These are phyloP conservation scores for Phallus indusiatus DNA, from an alignment of 768 basidiomycete genomes.

Conservation along the genomic window DNA sequence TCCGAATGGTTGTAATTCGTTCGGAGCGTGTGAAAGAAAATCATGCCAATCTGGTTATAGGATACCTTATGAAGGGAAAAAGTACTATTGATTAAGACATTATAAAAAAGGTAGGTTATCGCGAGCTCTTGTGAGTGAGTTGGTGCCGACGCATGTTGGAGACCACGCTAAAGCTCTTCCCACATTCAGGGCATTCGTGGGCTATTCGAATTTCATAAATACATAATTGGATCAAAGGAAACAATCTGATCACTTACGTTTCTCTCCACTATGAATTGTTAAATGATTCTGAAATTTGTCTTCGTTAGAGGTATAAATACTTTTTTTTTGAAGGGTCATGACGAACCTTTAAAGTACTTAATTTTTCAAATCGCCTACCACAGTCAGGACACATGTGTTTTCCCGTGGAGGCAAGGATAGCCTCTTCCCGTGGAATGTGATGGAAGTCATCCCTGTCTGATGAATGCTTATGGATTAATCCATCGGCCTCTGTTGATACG, in stretches of 20 bases:
- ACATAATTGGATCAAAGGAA: neutral
- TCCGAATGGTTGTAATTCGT: neutral
- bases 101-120: neutral
- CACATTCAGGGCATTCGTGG: constrained; percentile 6
- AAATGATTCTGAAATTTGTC: constrained; percentile 4
- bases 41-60: neutral
- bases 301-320: neutral
- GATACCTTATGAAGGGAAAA: neutral
- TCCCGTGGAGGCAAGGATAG: constrained; percentile 3
- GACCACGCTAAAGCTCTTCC: constrained; percentile 7
- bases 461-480: constrained; percentile 7
- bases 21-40: neutral
- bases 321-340: neutral
- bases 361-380: constrained; percentile 5
- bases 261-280: constrained; percentile 8
- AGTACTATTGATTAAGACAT: neutral
- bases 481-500: neutral
- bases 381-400: constrained; percentile 4
- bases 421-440: constrained; percentile 6
- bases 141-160: constrained; percentile 10
- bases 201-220: neutral
- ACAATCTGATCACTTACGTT: constrained; percentile 5
- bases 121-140: constrained; percentile 1
- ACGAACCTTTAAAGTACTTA: constrained; percentile 8
- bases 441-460: constrained; percentile 5